Evolutionary conservation across 2,329 filamentous ascomycete genomes (phyloP), one percentile per base, ranked within the genome.

Genomic region (Epicoccum sorghinum): DNA sequence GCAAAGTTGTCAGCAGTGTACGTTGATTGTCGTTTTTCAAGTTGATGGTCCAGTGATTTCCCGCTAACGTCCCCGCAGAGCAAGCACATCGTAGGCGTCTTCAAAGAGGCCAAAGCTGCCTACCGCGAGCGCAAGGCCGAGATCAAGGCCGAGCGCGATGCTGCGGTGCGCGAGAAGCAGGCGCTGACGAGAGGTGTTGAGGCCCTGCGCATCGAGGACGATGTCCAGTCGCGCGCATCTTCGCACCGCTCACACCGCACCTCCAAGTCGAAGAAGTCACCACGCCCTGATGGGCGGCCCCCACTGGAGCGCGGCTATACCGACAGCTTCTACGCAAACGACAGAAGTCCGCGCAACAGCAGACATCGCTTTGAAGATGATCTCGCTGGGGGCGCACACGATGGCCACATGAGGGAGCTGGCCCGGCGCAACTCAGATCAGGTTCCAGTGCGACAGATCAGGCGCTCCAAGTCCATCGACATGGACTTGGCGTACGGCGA

Each of bases 401-500:
- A 70, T 13, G 67, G 58, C 4, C 75, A 75, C 40, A 57, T 67
- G 12, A 69, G 66, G 54, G 77, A 80, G 62, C 69, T 81, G 5
- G 67, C 68, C 5, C 68, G 79, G 23, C 66, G 79, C 27, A 73
- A 80, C 53, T 79, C 78, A 14, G 77, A 79, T 43, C 64, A 56
- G 27, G 41, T 67, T 9, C 55, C 58, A 25, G 52, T 44, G 23
- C 42, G 32, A 32, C 66, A 44, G 52, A 48, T 65, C 7, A 57
- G 58, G 23, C 76, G 76, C 40, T 70, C 74, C 32, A 67, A 75
- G 72, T 80, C 86, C 50, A 87, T 96, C 64, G 93, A 97, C 69
- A 92, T 96, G 90, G 83, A 96, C 70, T 81, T 98, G 7, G 93
- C 93, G 7, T 98, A 97, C 67, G 93, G 93, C 55, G 87, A 90